These are phyloP conservation scores for Pseudevernia furfuracea DNA, from an alignment of 495 filamentous ascomycete species.

Conservation along the genomic window DNA sequence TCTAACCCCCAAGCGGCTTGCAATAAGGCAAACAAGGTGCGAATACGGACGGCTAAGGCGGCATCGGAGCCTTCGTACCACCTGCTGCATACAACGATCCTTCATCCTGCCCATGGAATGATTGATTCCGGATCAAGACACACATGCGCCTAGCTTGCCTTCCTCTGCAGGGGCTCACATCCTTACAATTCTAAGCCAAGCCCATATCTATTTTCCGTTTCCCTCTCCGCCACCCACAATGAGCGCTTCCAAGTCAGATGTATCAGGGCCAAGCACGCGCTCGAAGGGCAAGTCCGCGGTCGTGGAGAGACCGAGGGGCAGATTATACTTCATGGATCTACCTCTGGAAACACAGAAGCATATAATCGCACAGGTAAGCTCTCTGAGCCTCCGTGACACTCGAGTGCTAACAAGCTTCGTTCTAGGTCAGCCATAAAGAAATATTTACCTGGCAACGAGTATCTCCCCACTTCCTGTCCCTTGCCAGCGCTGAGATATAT, in stretches of 20 bases:
- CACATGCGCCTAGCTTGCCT: not conserved
- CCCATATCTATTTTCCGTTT: not conserved
- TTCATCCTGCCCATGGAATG: not conserved
- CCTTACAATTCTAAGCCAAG: not conserved
- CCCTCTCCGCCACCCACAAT: not conserved
- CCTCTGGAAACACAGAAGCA: constrained; percentile 45
- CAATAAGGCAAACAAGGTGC: constrained; percentile 5
- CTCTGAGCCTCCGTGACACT: not conserved
- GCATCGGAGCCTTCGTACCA: not conserved
- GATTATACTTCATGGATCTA: constrained; percentile 33
- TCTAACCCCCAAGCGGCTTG: not conserved
- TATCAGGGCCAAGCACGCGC: not conserved
- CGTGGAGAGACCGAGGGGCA: constrained; percentile 2
- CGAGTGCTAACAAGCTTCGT: not conserved
- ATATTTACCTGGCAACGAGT: constrained; percentile 49
- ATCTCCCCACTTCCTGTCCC: constrained; percentile 45
- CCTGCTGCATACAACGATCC: not conserved
- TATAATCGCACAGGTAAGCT: constrained; percentile 42
- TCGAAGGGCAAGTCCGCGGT: not conserved
- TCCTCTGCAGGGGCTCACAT: not conserved
- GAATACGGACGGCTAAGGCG: not conserved
- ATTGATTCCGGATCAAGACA: not conserved
- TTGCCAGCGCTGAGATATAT: constrained; percentile 51
- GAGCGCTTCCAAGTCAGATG: not conserved
- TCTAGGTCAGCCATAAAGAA: constrained; percentile 32